Conservation (phyloP, 2,329 filamentous ascomycete genomes). For the Xylariaceae sp. region DNA sequence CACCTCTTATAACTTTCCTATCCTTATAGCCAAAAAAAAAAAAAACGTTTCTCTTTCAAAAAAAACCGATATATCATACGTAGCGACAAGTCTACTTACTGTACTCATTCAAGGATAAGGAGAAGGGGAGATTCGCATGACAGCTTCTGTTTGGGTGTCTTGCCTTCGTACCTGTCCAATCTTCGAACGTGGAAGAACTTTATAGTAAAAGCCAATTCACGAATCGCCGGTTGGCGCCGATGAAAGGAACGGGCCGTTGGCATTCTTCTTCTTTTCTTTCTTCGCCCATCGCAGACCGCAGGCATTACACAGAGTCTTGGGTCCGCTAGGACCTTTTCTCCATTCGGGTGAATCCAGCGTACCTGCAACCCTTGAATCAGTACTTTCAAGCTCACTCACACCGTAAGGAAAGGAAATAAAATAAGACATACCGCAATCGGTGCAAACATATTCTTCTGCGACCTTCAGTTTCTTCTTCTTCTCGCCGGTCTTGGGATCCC, state of each 20-base stretch:
- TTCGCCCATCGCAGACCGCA: conserved; percentile 74
- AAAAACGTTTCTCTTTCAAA: not conserved
- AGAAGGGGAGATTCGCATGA: too few relatives aligned
- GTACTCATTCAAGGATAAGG: too few relatives aligned
- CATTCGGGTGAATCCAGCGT: conserved; percentile 92
- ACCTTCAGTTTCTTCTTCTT: conserved; percentile 87
- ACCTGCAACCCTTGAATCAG: conserved; percentile 36
- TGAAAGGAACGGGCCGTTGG: conserved; percentile 12
- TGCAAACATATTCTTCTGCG: conserved; percentile 86
- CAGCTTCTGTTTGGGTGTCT: too few relatives aligned
- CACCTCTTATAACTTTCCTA: too few relatives aligned
- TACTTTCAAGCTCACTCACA: not conserved
- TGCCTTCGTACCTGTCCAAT: too few relatives aligned
- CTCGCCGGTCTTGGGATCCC: conserved; percentile 64
- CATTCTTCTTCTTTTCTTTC: conserved; percentile 69
- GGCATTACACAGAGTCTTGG: conserved; percentile 93
- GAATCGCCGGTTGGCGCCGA: conserved; percentile 9
- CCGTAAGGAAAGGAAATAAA: not conserved
- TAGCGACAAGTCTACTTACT: too few relatives aligned
- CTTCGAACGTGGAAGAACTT: too few relatives aligned
- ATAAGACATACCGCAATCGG: conserved; percentile 68
- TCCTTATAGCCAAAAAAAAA: not conserved
- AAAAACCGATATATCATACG: too few relatives aligned
- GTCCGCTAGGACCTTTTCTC: conserved; percentile 87
- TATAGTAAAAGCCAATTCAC: not conserved